Base-by-base conservation (phyloP, 2,329 filamentous ascomycete species). In the Chaetothyriales sp. region DNA sequence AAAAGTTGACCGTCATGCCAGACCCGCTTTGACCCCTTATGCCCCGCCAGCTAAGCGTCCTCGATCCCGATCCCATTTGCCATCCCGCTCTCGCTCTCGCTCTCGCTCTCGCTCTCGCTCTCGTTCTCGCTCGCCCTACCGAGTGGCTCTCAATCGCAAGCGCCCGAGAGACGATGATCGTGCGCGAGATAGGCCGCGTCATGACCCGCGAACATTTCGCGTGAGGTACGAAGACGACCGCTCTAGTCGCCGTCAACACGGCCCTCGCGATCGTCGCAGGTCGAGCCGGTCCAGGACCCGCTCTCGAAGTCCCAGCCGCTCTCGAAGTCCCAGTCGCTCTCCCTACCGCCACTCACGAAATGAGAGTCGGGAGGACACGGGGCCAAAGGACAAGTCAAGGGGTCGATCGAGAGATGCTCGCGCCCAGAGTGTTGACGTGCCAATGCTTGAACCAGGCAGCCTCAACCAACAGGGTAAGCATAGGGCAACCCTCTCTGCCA, bases 1-100 rank as follows among this genome's bases (percentile, higher is more conserved):
- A 80, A 82, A 78, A 80, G 83, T 94, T 94, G 86, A 94, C 87
- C 85, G 84, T 80, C 81, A 77, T 77, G 79, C 85, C 85, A 94
- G 88, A 89, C 77, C 71, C 72, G 80, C 77, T 75, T 63, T 63
- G 62, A 64, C 69, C 62, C 64, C 66, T 58, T 67, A 71, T 54
- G 48, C 55, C 46, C 56, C 50, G 44, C 37, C 47, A 53, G 44
- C 52, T 46, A 48, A 50, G 56, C 33, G 33, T 40, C 33, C 33
- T 40, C 33, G 33, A 40, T 40, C 33, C 33, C 33, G 33, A 40
- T 40, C 33, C 33, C 33, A 13, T 40, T 13, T 40, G 13, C 33
- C 33, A 15, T 15, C 33, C 10, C 33, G 33, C 33, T 54, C 64
- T 54, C 61, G 65, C 60, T 63, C 66, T 55, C 61, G 69, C 61